Evolutionary conservation across 129 eudicot species (phyloP).

Genomic region (Lactuca sativa): DNA sequence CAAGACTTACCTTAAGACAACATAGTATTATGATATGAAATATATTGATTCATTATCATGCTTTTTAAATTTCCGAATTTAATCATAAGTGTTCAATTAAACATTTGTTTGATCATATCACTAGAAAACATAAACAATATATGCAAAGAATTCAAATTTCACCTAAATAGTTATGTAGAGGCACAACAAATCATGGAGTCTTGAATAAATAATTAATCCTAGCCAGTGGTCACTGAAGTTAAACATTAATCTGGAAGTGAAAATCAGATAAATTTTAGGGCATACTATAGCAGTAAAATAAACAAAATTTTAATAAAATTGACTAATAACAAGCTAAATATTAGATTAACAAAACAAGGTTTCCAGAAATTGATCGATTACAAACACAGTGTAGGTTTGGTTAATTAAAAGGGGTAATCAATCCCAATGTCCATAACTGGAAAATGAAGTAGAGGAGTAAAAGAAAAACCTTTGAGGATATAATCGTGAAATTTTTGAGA

Average conservation of each 20-base stretch:
- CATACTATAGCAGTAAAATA: not conserved
- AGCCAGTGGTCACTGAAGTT: slow-evolving; percentile 1
- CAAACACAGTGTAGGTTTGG: not conserved
- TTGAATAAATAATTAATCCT: not conserved
- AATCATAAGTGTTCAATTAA: not conserved
- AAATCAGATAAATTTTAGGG: slow-evolving; percentile 2
- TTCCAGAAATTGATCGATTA: not conserved
- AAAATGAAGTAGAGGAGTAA: not conserved
- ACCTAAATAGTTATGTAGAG: not conserved
- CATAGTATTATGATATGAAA: not conserved
- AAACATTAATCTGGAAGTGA: slow-evolving; percentile 8
- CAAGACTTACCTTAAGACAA: not conserved
- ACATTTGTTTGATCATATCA: slow-evolving; percentile 5
- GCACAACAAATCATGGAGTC: not conserved
- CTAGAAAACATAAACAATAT: slow-evolving; percentile 9
- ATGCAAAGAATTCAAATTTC: not conserved
- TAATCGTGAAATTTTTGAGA: slow-evolving; percentile 57
- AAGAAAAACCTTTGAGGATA: slow-evolving; percentile 73
- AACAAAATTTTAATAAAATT: not conserved
- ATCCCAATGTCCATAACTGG: not conserved
- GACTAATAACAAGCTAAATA: not conserved
- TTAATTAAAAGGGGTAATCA: slow-evolving; percentile 1
- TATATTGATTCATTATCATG: not conserved
- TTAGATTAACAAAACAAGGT: slow-evolving; percentile 10
- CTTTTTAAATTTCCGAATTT: not conserved